Percentiles rank a stretch among this genome's conserved stretches.
These are phyloP conservation scores for Aegilops tauschii DNA, from an alignment of 176 grass and related monocot species.

Conservation along the genomic window DNA sequence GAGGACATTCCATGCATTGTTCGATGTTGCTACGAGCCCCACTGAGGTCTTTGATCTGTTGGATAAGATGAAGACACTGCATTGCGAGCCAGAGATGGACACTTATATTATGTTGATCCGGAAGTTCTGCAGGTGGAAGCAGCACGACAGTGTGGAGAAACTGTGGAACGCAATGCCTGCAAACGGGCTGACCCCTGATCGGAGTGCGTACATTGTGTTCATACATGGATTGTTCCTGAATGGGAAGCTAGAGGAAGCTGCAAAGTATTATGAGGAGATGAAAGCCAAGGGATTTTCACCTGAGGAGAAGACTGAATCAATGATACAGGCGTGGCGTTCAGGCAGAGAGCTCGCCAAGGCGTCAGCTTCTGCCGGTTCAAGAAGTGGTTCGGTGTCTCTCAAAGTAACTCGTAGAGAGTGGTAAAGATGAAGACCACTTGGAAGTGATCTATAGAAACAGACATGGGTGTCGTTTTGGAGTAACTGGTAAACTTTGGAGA, in stretches of 20 bases:
- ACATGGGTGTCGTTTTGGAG: background rate
- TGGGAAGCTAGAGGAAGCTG: slow-evolving; percentile 61
- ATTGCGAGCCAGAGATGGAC: slow-evolving; percentile 53
- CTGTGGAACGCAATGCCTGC: slow-evolving; percentile 72
- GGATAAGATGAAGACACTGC: slow-evolving; percentile 48
- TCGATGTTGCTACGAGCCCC: slow-evolving; percentile 47
- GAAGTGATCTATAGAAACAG: background rate
- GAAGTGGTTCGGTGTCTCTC: slow-evolving; percentile 22
- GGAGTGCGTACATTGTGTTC: slow-evolving; percentile 75
- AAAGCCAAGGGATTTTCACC: slow-evolving; percentile 66
- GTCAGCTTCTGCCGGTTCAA: background rate
- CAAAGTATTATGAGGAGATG: slow-evolving; percentile 76
- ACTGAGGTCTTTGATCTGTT: slow-evolving; percentile 66
- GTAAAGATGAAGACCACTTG: slow-evolving; percentile 14
- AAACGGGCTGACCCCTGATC: slow-evolving; percentile 63
- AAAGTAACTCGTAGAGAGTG: slow-evolving; percentile 18
- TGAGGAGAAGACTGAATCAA: slow-evolving; percentile 69
- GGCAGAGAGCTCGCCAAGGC: slow-evolving; percentile 45
- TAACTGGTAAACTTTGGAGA: background rate
- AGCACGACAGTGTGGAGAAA: slow-evolving; percentile 61
- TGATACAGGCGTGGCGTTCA: slow-evolving; percentile 68
- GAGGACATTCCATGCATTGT: slow-evolving; percentile 79
- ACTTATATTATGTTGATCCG: slow-evolving; percentile 84
- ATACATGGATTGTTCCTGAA: slow-evolving; percentile 80
- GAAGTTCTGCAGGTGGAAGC: slow-evolving; percentile 74